A percentile compares a stretch with the other conserved stretches of the same genome.
Conservation (phyloP, 352 stramenopile species). For the Thalassiosira hispida region DNA sequence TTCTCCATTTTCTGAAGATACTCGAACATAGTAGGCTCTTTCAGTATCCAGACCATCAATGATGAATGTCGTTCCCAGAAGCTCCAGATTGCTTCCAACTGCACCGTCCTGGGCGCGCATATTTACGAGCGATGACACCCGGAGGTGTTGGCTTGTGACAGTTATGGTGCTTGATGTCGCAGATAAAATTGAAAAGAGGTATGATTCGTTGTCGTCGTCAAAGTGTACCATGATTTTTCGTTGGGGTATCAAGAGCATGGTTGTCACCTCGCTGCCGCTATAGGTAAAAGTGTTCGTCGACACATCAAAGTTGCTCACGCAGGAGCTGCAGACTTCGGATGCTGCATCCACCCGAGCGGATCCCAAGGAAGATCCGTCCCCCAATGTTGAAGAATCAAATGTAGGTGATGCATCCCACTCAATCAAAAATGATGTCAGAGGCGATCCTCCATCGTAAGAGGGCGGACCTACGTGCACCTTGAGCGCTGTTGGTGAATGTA, state of each 20-base stretch:
- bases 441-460: conserved; percentile 89
- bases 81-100: conserved; percentile 69
- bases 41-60: conserved; percentile 87
- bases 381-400: conserved; percentile 86
- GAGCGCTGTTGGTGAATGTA: conserved; percentile 84
- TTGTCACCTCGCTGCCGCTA: conserved; percentile 52
- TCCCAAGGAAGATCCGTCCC: conserved; percentile 85
- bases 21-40: conserved; percentile 90
- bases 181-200: conserved; percentile 78
- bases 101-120: conserved; percentile 44
- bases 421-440: conserved; percentile 91
- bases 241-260: conserved; percentile 59
- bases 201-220: conserved; percentile 65
- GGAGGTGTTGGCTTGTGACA: conserved; percentile 62
- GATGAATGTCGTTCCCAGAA: conserved; percentile 76
- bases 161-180: conserved; percentile 57
- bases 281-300: conserved; percentile 69
- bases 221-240: conserved; percentile 69
- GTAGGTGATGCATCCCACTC: conserved; percentile 89
- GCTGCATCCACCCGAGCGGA: conserved; percentile 61
- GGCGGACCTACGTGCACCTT: conserved; percentile 86
- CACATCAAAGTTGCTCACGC: conserved; percentile 69
- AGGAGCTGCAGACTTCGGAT: conserved; percentile 67
- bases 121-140: conserved; percentile 50
- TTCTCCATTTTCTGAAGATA: conserved; percentile 91